Evolutionary conservation across 345 rosid genomes (phyloP), one percentile per base, ranked within the genome.

Genomic region (Leavenworthia alabamica): DNA sequence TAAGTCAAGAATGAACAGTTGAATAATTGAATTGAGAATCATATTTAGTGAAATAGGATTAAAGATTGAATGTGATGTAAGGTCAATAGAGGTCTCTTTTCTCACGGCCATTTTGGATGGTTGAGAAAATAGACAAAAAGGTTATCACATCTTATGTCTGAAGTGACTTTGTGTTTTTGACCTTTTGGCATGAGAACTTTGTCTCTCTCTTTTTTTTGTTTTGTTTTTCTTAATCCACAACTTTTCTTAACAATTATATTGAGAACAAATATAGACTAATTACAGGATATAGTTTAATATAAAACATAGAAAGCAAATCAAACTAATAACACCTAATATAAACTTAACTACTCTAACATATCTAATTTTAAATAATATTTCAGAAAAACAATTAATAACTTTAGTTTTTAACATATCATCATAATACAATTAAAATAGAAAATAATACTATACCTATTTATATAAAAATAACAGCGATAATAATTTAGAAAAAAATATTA

Each of bases 41-140:
- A 16, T 43, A 6, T 15, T 26, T 13, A 49, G 32, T 40, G 28
- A 32, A 40, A 17, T 41, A 41, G 37, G 39, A 51, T 12, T n/a
- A 51, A 60, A 60, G 33, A 68, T 26, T 52, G 62, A 27, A 43
- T 69, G 62, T n/a, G 49, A 60, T 69, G 43, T 44, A 61, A 52
- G 62, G 67, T 60, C 43, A 52, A n/a, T 1, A 66, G 40, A 8
- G 32, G 63, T 36, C 15, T 66, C 40, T 14, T 7, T 67, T 48
- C 59, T 14, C 52, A 4, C 10, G 14, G 49, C 62, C 67, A 69
- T 35, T 61, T 60, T 69, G 67, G 68, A 53, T 52, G 73, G 67
- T 29, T 27, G 41, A 53, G 62, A 53, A 44, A 36, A 28, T 53
- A 44, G 41, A 60, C 24, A 59, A 67, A 66, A 20, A 20, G 60